Conservation (phyloP, 257 asterid species). For the Ballota nigra region DNA sequence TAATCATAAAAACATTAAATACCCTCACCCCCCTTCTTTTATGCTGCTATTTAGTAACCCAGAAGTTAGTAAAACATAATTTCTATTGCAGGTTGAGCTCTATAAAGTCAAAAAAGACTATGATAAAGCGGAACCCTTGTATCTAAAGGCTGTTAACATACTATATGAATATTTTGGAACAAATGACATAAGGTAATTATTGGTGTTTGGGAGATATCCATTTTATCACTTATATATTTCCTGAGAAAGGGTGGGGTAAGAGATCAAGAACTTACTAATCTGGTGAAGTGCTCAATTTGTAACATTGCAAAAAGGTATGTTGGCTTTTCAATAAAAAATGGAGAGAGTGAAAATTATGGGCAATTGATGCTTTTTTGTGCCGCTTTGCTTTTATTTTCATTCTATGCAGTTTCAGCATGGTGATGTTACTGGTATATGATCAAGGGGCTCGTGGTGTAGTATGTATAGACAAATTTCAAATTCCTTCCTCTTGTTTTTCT, state of each 20-base stretch:
- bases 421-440: neutral
- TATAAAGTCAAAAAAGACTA: constrained; percentile 67
- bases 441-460: neutral
- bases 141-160: constrained; percentile 70
- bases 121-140: constrained; percentile 85
- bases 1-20: constrained; percentile 1
- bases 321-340: neutral
- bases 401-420: too few relatives aligned
- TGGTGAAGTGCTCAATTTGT: constrained; percentile 8
- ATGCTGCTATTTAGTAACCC: constrained; percentile 7
- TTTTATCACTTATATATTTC: too few relatives aligned
- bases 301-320: neutral
- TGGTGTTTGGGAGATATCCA: too few relatives aligned
- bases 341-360: constrained; percentile 3
- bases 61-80: constrained; percentile 22
- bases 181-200: too few relatives aligned
- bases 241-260: constrained; percentile 18
- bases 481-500: too few relatives aligned
- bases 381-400: too few relatives aligned
- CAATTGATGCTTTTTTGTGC: neutral
- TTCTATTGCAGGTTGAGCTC: constrained; percentile 76
- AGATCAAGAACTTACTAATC: constrained; percentile 10
- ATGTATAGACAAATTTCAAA: neutral
- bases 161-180: constrained; percentile 79
- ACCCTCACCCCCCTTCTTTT: neutral